A percentile compares a stretch with the other conserved stretches of the same genome.
Evolutionary conservation across 78 protist species (phyloP).

Genomic region (Emiliania huxleyi): DNA sequence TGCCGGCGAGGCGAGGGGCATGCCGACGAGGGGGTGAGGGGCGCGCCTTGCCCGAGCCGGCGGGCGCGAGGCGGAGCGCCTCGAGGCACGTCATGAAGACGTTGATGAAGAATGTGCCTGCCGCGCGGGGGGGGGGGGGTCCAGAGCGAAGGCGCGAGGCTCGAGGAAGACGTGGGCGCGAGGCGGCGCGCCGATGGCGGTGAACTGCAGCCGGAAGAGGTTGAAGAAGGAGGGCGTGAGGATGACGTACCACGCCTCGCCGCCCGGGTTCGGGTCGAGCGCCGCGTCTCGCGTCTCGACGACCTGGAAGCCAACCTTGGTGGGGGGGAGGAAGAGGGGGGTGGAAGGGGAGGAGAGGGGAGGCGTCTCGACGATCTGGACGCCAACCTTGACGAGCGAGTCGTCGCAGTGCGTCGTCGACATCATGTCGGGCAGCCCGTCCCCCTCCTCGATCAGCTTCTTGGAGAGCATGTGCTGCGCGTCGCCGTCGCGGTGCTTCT

Average conservation of each 20-base stretch:
- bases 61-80: background rate
- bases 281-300: constrained; percentile 1
- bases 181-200: background rate
- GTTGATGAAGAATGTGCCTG: background rate
- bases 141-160: too few species aligned
- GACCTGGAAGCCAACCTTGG: background rate
- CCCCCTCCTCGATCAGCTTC: constrained; percentile 2
- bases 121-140: background rate
- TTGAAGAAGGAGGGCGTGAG: background rate
- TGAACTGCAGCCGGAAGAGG: background rate
- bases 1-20: too few species aligned
- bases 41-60: background rate
- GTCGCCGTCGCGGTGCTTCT: background rate
- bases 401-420: background rate
- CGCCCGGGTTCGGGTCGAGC: constrained; percentile 8
- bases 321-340: too few species aligned
- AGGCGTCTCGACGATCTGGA: too few species aligned
- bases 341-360: too few species aligned
- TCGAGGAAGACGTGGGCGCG: too few species aligned
- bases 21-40: too few species aligned
- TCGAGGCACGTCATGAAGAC: background rate
- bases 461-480: background rate
- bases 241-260: background rate
- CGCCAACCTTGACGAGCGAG: background rate
- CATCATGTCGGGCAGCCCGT: background rate